These are phyloP conservation scores for Filosporella fistucella DNA, from an alignment of 495 filamentous ascomycete species.

Conservation along the genomic window DNA sequence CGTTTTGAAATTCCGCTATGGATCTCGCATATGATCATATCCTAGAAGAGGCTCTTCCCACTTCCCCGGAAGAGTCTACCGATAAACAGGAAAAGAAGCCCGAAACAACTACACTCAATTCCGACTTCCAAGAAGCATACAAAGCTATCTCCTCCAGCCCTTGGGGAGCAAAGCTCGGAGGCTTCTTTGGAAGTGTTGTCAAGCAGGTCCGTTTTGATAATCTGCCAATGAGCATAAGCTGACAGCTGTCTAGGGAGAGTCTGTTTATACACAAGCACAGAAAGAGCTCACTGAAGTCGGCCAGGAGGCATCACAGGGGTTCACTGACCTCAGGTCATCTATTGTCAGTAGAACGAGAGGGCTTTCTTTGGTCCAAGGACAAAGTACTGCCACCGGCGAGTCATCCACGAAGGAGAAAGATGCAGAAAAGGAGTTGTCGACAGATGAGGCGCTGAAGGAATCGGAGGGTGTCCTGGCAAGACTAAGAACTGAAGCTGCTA, in stretches of 20 bases:
- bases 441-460: slow-evolving; percentile 53
- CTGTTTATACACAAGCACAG: slow-evolving; percentile 75
- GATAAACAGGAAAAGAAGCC: slow-evolving; percentile 37
- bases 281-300: slow-evolving; percentile 77
- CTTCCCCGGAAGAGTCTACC: slow-evolving; percentile 53
- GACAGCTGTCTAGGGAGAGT: slow-evolving; percentile 58
- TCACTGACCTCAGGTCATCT: slow-evolving; percentile 63
- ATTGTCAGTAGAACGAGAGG: slow-evolving; percentile 69
- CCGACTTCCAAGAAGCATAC: slow-evolving; percentile 92
- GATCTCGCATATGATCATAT: slow-evolving; percentile 98
- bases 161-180: slow-evolving; percentile 86
- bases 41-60: slow-evolving; percentile 71
- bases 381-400: slow-evolving; percentile 15
- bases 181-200: slow-evolving; percentile 82
- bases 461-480: slow-evolving; percentile 78
- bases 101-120: slow-evolving; percentile 64
- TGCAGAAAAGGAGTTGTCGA: slow-evolving; percentile 33
- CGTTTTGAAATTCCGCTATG: slow-evolving; percentile 55
- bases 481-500: slow-evolving; percentile 74
- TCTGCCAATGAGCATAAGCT: not conserved
- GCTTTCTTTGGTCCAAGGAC: slow-evolving; percentile 53
- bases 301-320: slow-evolving; percentile 78
- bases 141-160: slow-evolving; percentile 85
- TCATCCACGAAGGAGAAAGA: slow-evolving; percentile 27
- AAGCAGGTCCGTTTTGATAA: slow-evolving; percentile 57